Evolutionary conservation across 208 protist species (phyloP), one percentile per base, ranked within the genome.

Genomic region (Wallacemonas sp.): DNA sequence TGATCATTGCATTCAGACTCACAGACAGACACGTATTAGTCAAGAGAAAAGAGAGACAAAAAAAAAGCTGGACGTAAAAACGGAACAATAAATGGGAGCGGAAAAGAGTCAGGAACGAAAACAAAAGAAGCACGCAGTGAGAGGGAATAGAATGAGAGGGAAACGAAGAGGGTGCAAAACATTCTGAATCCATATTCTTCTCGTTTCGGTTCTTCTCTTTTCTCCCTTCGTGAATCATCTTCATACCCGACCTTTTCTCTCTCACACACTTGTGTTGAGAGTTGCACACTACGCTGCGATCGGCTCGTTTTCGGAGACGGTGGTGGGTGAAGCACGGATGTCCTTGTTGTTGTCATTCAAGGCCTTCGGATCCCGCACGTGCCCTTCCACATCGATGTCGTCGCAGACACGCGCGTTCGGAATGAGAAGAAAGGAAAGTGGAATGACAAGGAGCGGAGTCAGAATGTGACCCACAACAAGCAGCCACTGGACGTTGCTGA

Each of bases 381-480:
- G 34, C 3, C 56, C 56, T 14, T 62, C 0, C 14, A 62, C 19
- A 34, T 80, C 74, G 30, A 76, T 45, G 19, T 71, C 63, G 33
- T 80, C 68, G 42, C 69, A 71, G 6, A 80, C 68, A 33, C 75
- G 75, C 15, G 75, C 66, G 34, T 49, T 44, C 0, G 82, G 82
- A 2, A 88, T 73, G 4, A 88, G 58, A 11, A 84, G 31, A 41
- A 75, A 79, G 15, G 75, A 74, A 9, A 90, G 55, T 1, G 84
- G 83, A 21, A 93, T 71, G 26, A 72, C 63, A 2, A 93, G 49
- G 51, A 84, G 45, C 2, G 86, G 89, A 4, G 75, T 62, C 27
- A 78, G n/a, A 33, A 86, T 68, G 64, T 89, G 82, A 12, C 82
- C 73, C 1, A 91, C 46, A 9, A 93, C 12, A 22, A 95, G 28